Evolutionary conservation across 2,329 filamentous ascomycete species (phyloP), one percentile per base, ranked within the genome.

Genomic region (Exophiala xenobiotica): DNA sequence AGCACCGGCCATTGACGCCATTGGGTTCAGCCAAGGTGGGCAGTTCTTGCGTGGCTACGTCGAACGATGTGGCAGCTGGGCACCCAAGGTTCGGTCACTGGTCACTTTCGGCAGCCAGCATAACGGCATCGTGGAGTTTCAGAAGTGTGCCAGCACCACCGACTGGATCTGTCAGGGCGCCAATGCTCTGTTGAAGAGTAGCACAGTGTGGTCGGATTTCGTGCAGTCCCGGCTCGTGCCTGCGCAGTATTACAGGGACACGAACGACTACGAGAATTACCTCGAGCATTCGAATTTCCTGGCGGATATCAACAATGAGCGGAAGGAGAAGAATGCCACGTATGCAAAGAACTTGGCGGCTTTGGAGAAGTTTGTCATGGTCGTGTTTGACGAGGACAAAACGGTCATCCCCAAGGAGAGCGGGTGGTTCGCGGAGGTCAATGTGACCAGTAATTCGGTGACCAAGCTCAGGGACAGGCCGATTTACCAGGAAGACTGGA

Each of bases 231-330:
- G 81, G 14, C 77, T 97, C 6, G 88, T 99, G 3, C 93, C 93
- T 0, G 92, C 93, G 24, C 93, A 99, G 74, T 99, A 99, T 75
- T 97, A 87, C 76, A 86, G 92, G 46, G 82, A 91, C 59, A 80
- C 81, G 49, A 68, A 75, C 51, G 74, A 90, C 66, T 70, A 90
- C 68, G 80, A 83, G 1, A 71, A 77, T 23, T 99, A 97, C 67
- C 79, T 97, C 16, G 81, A 85, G 60, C 68, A 82, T 66, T 93
- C 88, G 63, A 92, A 91, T 67, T 96, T 95, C 70, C 76, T 99
- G 6, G 93, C 92, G 7, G 92, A 97, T 66, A 86, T 97, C 72
- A 99, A 99, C 72, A 97, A 97, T 68, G 93, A 99, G 79, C 80
- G 91, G 8, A 64, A 49, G 16, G 55, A 74, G 48, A 95, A 95